Evolutionary conservation across 495 filamentous ascomycete species (phyloP).

Genomic region (Annulohypoxylon stygium): DNA sequence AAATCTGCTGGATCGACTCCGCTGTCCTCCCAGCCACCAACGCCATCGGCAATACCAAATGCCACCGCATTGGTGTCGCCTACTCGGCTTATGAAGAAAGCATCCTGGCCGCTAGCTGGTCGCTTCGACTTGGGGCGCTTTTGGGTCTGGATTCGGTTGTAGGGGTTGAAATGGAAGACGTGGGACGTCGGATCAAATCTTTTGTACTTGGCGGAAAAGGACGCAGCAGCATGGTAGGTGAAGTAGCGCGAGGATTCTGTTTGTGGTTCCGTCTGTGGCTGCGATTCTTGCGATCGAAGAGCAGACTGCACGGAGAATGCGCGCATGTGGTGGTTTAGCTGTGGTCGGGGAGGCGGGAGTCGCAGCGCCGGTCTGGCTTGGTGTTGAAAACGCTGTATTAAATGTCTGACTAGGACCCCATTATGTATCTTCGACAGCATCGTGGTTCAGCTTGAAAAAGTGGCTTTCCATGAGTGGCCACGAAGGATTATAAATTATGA

Average conservation of each 20-base stretch:
- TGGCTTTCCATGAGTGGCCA: conserved; percentile 43
- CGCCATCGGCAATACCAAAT: conserved; percentile 92
- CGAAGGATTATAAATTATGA: conserved; percentile 28
- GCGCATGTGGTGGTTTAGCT: conserved; percentile 18
- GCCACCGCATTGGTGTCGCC: conserved; percentile 72
- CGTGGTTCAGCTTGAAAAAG: conserved; percentile 38
- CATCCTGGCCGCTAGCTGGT: conserved; percentile 91
- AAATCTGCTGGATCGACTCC: conserved; percentile 95
- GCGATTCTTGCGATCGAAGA: conserved; percentile 28
- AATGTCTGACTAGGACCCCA: conserved; percentile 35
- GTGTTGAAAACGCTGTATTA: conserved; percentile 21
- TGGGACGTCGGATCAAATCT: conserved; percentile 77
- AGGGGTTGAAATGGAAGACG: conserved; percentile 81
- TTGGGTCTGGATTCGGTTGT: conserved; percentile 66
- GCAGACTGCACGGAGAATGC: conserved; percentile 43
- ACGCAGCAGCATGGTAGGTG: conserved; percentile 74
- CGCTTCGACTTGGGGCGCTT: conserved; percentile 66
- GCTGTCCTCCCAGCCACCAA: conserved; percentile 92
- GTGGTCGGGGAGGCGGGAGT: conserved; percentile 14
- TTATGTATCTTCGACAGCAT: conserved; percentile 48
- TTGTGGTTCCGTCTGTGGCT: conserved; percentile 26
- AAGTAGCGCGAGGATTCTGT: conserved; percentile 56
- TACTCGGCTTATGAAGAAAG: conserved; percentile 89
- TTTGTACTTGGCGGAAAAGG: conserved; percentile 82
- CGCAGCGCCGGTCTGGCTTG: conserved; percentile 22